Evolutionary conservation across 2,329 filamentous ascomycete genomes (phyloP).

Genomic region (Colletotrichum sp.): DNA sequence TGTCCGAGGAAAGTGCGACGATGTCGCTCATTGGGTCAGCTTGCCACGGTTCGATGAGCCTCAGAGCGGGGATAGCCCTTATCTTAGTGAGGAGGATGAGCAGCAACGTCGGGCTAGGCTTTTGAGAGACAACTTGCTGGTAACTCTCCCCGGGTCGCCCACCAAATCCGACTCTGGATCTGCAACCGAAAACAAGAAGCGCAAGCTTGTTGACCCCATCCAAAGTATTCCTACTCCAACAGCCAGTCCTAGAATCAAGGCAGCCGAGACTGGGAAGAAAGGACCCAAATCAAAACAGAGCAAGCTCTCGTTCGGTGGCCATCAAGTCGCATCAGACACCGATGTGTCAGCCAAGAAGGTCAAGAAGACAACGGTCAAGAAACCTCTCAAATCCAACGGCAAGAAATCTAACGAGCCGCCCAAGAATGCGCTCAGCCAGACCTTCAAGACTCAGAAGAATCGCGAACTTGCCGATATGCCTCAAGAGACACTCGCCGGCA

Average conservation of each 20-base stretch:
- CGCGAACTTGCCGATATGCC: slow-evolving; percentile 26
- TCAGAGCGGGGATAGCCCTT: slow-evolving; percentile 54
- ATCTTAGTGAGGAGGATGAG: slow-evolving; percentile 49
- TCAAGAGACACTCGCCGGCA: slow-evolving; percentile 30
- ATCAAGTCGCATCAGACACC: slow-evolving; percentile 22
- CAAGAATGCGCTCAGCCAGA: slow-evolving; percentile 42
- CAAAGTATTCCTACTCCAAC: slow-evolving; percentile 63
- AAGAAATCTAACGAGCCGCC: slow-evolving; percentile 38
- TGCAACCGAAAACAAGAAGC: slow-evolving; percentile 40
- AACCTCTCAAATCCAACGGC: slow-evolving; percentile 39
- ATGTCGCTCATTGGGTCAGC: slow-evolving; percentile 77
- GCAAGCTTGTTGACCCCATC: slow-evolving; percentile 45
- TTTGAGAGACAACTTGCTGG: slow-evolving; percentile 42
- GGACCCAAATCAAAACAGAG: slow-evolving; percentile 54
- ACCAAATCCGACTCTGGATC: slow-evolving; percentile 29
- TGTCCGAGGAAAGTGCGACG: slow-evolving; percentile 85
- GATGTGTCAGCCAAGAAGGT: slow-evolving; percentile 31
- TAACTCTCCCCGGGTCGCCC: slow-evolving; percentile 39
- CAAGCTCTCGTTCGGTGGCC: slow-evolving; percentile 49
- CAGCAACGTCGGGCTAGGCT: slow-evolving; percentile 40
- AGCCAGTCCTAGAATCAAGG: slow-evolving; percentile 57
- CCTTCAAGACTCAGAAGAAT: slow-evolving; percentile 51
- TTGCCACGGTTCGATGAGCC: slow-evolving; percentile 65
- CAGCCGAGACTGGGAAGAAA: slow-evolving; percentile 44
- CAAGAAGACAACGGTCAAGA: slow-evolving; percentile 31